Evolutionary conservation across 148 eudicot species (phyloP).

Genomic region (Camellia lanceoleosa): DNA sequence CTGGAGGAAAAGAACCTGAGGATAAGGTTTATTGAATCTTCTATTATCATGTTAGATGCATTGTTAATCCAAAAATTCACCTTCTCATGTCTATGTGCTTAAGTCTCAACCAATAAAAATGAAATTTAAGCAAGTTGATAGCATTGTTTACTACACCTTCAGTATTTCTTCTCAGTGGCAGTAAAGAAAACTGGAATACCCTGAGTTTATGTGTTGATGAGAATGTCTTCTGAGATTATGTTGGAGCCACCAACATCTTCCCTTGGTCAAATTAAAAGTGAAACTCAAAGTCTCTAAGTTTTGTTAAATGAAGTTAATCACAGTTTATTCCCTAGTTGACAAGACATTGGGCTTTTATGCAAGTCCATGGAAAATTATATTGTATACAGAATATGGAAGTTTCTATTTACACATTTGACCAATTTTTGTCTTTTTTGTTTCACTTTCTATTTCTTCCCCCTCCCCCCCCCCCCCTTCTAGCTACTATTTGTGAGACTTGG

Average conservation of each 20-base stretch:
- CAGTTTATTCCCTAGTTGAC: background rate
- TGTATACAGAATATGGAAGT: too few species aligned
- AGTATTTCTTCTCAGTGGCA: background rate
- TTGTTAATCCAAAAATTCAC: background rate
- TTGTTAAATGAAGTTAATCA: too few species aligned
- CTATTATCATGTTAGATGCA: too few species aligned
- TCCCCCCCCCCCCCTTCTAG: too few species aligned
- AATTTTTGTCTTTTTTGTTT: too few species aligned
- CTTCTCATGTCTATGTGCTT: background rate
- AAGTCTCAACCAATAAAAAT: background rate
- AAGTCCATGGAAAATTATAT: too few species aligned
- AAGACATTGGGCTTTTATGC: too few species aligned
- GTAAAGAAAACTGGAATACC: background rate
- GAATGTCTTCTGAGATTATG: background rate
- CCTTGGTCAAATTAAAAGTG: too few species aligned
- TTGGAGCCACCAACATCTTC: background rate
- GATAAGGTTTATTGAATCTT: constrained; percentile 44
- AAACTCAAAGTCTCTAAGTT: too few species aligned
- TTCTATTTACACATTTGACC: too few species aligned
- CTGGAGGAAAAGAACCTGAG: constrained; percentile 85
- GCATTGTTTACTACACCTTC: background rate
- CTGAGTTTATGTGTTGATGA: background rate
- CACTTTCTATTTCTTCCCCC: too few species aligned
- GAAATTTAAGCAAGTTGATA: background rate
- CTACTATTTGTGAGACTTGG: too few species aligned